A percentile compares a stretch with the other conserved stretches of the same genome.
Conservation (phyloP, 805 yeast genomes). For the Metschnikowia cubensis region DNA sequence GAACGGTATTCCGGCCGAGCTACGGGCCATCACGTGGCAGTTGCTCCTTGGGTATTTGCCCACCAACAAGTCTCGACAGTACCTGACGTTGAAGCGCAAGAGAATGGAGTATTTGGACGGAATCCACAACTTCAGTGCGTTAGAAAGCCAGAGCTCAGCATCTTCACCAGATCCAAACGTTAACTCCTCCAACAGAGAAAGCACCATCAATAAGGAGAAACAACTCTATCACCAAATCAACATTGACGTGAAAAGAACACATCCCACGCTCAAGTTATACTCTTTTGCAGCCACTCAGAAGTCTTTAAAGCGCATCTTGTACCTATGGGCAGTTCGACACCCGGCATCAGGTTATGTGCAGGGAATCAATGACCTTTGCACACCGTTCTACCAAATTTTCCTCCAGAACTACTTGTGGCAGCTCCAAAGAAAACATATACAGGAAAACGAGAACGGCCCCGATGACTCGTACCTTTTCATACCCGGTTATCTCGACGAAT, state of each 20-base stretch:
- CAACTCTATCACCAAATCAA: conserved; percentile 93
- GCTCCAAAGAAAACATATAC: conserved; percentile 24
- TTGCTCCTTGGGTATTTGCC: conserved; percentile 86
- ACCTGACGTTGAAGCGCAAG: conserved; percentile 65
- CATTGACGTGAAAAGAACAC: conserved; percentile 92
- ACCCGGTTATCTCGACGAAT: conserved; percentile 33
- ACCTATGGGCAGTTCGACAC: conserved; percentile 93
- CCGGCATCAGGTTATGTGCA: conserved; percentile 98
- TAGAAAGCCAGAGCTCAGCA: conserved; percentile 13
- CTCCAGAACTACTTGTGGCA: conserved; percentile 59
- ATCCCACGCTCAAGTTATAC: conserved; percentile 77
- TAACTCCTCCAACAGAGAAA: conserved; percentile 23
- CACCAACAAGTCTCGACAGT: conserved; percentile 73
- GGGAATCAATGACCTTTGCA: conserved; percentile 90
- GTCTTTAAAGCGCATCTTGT: conserved; percentile 74
- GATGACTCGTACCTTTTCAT: conserved; percentile 27
- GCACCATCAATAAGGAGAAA: conserved; percentile 50
- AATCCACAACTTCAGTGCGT: conserved; percentile 55
- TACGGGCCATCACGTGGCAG: conserved; percentile 88
- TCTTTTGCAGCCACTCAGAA: conserved; percentile 66
- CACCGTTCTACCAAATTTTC: conserved; percentile 90
- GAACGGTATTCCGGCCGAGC: conserved; percentile 86
- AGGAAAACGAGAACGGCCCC: conserved; percentile 11
- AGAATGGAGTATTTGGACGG: conserved; percentile 84
- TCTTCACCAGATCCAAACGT: conserved; percentile 6